Evolutionary conservation across 2,329 filamentous ascomycete genomes (phyloP), one percentile per base, ranked within the genome.

Genomic region (Aspergillus phoenicis): DNA sequence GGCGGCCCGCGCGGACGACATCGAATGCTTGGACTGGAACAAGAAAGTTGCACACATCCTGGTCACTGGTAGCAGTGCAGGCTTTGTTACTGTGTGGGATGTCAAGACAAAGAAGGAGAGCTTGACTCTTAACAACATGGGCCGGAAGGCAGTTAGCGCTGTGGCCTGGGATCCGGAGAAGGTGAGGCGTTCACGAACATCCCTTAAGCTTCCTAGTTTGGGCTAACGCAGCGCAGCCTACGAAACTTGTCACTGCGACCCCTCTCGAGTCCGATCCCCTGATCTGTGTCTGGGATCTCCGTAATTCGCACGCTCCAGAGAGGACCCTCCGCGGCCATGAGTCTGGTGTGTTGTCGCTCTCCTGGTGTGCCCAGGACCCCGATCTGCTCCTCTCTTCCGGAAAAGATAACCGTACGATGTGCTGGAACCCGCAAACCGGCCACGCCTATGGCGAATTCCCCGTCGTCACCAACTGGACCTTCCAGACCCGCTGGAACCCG

Each of bases 401-500:
- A 68, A 98, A 98, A 79, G 95, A 99, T 78, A 98, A 98, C 74
- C 87, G 91, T 69, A 97, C 93, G 2, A 85, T 99, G 62, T 88
- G 95, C 63, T 99, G 96, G 95, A 98, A 98, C 77, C 92, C 95
- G 1, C 91, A 95, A 71, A 97, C 90, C 2, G 94, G 94, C 57
- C 87, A 95, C 73, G 84, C 86, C 11, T 90, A 93, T 65, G 95
- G 96, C 66, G 94, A 98, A 78, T 94, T 98, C 73, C 93, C 94
- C 4, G 92, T 97, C 70, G 93, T 96, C 57, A 97, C 94, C n/a
- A 99, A 98, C 78, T 99, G 95, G 94, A 97, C 93, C 5, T 99
- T 99, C 82, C 89, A 94, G 74, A 97, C 95, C 5, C 87, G 89
- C 64, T 98, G 96, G 85, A 93, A 97, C 75, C 95, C 95, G 30